Conservation (phyloP, 169 alveolate species). For the Amoebophrya sp. region DNA sequence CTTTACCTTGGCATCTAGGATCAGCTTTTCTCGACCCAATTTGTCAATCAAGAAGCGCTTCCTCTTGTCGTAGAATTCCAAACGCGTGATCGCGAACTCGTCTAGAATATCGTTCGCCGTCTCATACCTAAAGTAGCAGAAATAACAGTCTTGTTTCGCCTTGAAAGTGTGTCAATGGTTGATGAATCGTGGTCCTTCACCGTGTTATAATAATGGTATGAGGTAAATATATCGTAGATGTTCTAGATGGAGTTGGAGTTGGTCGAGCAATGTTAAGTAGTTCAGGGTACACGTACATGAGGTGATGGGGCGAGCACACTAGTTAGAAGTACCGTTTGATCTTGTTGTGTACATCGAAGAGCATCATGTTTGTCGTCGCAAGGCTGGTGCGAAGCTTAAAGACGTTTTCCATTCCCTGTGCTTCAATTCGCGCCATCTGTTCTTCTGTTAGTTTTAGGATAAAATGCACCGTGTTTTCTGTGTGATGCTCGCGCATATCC, state of each 20-base stretch:
- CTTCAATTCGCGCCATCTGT: background rate
- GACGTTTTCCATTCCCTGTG: slow-evolving; percentile 64
- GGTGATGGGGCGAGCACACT: no score
- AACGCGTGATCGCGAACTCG: slow-evolving; percentile 81
- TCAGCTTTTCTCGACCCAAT: background rate
- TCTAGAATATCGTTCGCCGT: slow-evolving; percentile 81
- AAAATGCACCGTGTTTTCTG: background rate
- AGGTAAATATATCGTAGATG: no score
- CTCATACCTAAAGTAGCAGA: no score
- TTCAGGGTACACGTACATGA: no score
- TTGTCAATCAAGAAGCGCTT: background rate
- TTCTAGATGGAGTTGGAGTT: no score
- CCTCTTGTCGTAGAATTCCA: slow-evolving; percentile 64
- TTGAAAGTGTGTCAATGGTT: no score
- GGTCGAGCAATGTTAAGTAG: no score
- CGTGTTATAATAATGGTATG: no score
- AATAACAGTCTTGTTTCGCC: no score
- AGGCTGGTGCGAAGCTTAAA: slow-evolving; percentile 73
- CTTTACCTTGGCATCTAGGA: background rate
- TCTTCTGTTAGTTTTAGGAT: background rate
- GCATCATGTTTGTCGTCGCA: slow-evolving; percentile 82
- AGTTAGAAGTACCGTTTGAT: no score
- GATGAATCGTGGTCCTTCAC: no score
- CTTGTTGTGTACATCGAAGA: slow-evolving; percentile 79
- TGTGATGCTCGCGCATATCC: background rate